Evolutionary conservation across 2,329 filamentous ascomycete species (phyloP).

Genomic region (Stachybotrys echinatus): DNA sequence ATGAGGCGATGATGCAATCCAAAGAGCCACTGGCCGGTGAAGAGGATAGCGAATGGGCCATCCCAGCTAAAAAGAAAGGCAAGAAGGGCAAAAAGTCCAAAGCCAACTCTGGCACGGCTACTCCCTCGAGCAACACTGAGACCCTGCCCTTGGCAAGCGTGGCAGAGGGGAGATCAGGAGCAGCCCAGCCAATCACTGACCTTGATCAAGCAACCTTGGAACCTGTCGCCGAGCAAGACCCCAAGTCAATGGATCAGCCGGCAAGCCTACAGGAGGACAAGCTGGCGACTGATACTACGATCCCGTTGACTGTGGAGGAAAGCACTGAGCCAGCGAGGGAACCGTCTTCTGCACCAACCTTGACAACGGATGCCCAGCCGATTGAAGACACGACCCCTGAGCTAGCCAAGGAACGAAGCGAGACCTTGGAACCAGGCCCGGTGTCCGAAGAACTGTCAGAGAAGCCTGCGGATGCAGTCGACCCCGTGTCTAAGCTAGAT

Average conservation of each 20-base stretch:
- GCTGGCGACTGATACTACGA: neutral
- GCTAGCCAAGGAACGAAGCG: neutral
- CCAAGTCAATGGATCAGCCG: neutral
- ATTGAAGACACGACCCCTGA: neutral
- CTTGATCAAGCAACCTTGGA: neutral
- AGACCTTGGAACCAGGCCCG: neutral
- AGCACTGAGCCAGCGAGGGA: neutral
- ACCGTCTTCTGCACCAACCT: neutral
- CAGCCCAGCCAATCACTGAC: constrained; percentile 1
- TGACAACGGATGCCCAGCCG: neutral
- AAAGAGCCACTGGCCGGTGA: neutral
- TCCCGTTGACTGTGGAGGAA: neutral
- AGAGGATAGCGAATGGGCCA: neutral
- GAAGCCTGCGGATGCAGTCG: neutral
- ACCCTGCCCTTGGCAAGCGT: neutral
- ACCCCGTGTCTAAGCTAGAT: neutral
- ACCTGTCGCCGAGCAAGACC: neutral
- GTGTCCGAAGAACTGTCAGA: neutral
- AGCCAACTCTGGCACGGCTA: neutral
- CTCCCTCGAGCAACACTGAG: neutral
- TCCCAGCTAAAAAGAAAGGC: constrained; percentile 33
- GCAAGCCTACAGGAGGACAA: neutral
- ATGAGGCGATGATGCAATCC: neutral
- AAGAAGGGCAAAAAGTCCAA: constrained; percentile 29
- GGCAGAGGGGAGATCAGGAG: neutral